phyloP scores from a whole-genome alignment of 2,329 filamentous ascomycete species.

The Sarocladium oryzae region DNA sequence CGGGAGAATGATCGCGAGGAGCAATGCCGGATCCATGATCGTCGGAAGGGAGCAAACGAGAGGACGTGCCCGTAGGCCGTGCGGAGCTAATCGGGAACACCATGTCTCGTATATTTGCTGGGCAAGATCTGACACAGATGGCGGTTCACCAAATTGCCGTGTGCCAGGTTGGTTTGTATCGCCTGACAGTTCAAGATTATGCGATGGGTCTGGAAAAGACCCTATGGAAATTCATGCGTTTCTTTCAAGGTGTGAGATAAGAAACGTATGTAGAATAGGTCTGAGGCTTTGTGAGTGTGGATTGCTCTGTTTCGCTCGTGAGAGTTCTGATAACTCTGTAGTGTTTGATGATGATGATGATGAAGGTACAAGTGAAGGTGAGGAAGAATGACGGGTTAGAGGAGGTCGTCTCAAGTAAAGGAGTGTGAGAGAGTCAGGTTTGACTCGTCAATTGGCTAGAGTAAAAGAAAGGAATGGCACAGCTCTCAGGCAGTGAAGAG shows the following conservation, averaged over 20 bases:
- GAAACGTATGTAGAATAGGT: too few relatives aligned
- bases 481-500: background rate
- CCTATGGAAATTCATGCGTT: constrained; percentile 5
- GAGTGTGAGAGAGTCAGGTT: constrained; percentile 3
- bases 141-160: constrained; percentile 3
- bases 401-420: background rate
- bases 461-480: constrained; percentile 1
- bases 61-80: background rate
- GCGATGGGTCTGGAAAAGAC: background rate
- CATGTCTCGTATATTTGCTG: constrained; percentile 8
- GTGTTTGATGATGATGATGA: too few relatives aligned
- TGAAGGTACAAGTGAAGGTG: background rate
- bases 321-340: too few relatives aligned
- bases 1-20: background rate
- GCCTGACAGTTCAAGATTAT: constrained; percentile 7
- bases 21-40: background rate
- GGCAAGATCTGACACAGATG: constrained; percentile 8
- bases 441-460: background rate
- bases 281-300: too few relatives aligned
- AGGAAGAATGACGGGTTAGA: too few relatives aligned
- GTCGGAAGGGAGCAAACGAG: background rate
- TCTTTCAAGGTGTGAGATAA: background rate
- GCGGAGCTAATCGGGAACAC: background rate
- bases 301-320: background rate
- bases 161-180: constrained; percentile 2